A percentile compares a stretch with the other conserved stretches of the same genome.
Evolutionary conservation across 83 land plant species (phyloP).

Genomic region (Larix sibirica): DNA sequence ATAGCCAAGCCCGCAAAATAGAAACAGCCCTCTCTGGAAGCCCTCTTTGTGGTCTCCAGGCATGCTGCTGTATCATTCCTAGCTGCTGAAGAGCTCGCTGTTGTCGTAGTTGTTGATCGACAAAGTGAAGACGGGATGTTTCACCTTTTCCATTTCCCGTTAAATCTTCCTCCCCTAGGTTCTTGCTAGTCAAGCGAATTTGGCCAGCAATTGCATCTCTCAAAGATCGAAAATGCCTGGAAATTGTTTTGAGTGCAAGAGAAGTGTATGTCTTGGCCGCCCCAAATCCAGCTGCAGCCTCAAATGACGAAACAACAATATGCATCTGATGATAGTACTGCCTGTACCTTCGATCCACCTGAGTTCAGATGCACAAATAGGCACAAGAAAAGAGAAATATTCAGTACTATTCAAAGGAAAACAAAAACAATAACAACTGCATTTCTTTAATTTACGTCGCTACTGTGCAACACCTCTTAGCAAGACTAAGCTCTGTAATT

Average conservation of each 20-base stretch:
- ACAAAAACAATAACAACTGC: too few species aligned
- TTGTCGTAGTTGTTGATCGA: conserved; percentile 81
- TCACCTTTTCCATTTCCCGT: conserved; percentile 35
- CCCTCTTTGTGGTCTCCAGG: conserved; percentile 55
- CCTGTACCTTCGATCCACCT: conserved; percentile 85
- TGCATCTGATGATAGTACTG: conserved; percentile 85
- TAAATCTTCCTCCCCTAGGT: conserved; percentile 71
- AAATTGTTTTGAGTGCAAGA: conserved; percentile 78
- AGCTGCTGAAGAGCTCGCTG: conserved; percentile 84
- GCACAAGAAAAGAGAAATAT: too few species aligned
- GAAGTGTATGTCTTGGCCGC: conserved; percentile 82
- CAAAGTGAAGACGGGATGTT: conserved; percentile 63
- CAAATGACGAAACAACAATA: conserved; percentile 54
- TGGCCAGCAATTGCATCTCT: conserved; percentile 75
- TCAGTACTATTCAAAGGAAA: too few species aligned
- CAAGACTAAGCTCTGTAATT: too few species aligned
- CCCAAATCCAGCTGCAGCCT: conserved; percentile 74
- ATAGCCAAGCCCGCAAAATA: conserved; percentile 71
- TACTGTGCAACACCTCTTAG: too few species aligned
- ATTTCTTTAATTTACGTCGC: too few species aligned
- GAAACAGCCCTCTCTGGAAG: conserved; percentile 69
- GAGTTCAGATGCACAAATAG: background rate
- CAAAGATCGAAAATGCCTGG: conserved; percentile 79
- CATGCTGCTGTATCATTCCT: conserved; percentile 59
- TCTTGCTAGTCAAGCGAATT: conserved; percentile 56